Percentiles rank a stretch among this genome's conserved stretches.
Evolutionary conservation across 257 asterid genomes (phyloP).

Genomic region (Salvia splendens): DNA sequence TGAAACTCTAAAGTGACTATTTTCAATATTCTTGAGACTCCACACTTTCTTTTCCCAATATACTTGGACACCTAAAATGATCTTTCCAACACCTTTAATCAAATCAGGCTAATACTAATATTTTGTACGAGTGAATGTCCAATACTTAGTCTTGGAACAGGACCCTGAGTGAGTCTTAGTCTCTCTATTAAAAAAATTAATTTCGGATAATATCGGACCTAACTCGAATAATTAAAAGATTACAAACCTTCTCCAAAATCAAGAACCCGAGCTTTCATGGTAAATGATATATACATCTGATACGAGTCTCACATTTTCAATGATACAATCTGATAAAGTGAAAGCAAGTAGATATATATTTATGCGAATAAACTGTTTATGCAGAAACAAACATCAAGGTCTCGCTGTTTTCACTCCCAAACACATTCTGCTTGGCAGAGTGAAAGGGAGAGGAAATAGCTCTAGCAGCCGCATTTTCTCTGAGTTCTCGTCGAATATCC

Average conservation of each 20-base stretch:
- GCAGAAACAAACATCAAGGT: constrained; percentile 46
- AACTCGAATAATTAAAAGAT: neutral
- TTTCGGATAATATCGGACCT: no score
- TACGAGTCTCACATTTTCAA: neutral
- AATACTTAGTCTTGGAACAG: no score
- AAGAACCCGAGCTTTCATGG: neutral
- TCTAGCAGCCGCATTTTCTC: constrained; percentile 26
- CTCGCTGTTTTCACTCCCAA: constrained; percentile 33
- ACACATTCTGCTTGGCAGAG: constrained; percentile 37
- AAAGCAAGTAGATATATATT: neutral
- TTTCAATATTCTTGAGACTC: no score
- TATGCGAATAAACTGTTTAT: constrained; percentile 19
- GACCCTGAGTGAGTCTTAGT: no score
- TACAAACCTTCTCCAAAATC: neutral
- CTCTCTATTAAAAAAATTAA: no score
- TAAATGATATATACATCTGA: neutral
- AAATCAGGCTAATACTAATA: no score
- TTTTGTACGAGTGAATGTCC: no score
- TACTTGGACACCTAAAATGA: no score
- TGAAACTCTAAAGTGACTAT: no score
- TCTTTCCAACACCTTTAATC: no score
- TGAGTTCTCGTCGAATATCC: constrained; percentile 53
- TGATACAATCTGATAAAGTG: neutral
- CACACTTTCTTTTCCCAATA: no score
- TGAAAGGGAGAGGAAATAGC: constrained; percentile 33